phyloP scores from a whole-genome alignment of 805 yeast genomes.

The Wilhelminamyces savonicus region DNA sequence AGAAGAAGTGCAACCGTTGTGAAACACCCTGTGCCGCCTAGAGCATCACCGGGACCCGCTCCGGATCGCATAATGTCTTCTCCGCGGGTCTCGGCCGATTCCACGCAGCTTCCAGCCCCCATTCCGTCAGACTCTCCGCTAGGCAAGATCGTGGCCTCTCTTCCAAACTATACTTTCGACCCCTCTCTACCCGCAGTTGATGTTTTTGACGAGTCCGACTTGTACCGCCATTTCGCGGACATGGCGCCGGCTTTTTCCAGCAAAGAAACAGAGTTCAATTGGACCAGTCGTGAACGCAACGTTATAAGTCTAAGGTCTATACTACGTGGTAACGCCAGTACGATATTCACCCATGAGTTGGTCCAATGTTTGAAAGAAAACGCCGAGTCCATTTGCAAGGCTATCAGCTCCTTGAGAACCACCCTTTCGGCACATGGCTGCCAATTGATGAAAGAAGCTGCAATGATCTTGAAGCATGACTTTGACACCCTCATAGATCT shows the following conservation, averaged over 20 bases:
- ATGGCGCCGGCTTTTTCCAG: constrained; percentile 44
- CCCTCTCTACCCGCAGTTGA: constrained; percentile 23
- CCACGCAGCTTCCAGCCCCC: too few species aligned
- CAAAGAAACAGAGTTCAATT: constrained; percentile 82
- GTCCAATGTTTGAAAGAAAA: constrained; percentile 19
- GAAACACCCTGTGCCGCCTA: too few species aligned
- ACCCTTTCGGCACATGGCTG: constrained; percentile 74
- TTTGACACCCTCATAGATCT: constrained; percentile 48
- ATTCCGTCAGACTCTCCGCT: neutral
- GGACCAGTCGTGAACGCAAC: constrained; percentile 66
- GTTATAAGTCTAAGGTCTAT: constrained; percentile 53
- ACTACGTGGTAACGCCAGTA: constrained; percentile 50
- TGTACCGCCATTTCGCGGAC: constrained; percentile 12
- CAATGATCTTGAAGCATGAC: constrained; percentile 29
- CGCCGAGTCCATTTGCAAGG: constrained; percentile 57
- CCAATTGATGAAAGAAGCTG: constrained; percentile 66
- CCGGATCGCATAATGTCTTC: too few species aligned
- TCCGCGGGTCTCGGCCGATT: too few species aligned
- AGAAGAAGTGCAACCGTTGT: too few species aligned
- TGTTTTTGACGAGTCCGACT: constrained; percentile 15
- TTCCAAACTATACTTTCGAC: constrained; percentile 36
- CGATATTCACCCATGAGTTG: constrained; percentile 33
- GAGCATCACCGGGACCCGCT: too few species aligned
- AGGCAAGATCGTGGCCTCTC: constrained; percentile 9
- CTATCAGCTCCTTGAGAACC: constrained; percentile 72